Base-by-base conservation (phyloP, 768 basidiomycete species). In the Albatrellus ellisii region DNA sequence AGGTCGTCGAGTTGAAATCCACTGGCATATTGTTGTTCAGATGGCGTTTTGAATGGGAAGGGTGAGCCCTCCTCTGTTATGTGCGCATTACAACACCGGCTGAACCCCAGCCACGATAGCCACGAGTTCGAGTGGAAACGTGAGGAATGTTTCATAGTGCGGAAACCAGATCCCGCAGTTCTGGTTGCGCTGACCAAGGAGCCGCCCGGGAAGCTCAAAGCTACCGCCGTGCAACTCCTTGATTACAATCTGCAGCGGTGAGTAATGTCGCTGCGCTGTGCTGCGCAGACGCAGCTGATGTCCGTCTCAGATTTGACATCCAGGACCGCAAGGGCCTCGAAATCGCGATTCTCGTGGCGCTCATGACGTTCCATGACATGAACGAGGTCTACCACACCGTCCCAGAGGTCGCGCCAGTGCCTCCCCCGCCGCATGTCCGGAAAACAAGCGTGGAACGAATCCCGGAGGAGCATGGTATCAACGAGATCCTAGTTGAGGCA, bases 101-200 rank as follows among this genome's bases (percentile, higher is more conserved):
- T 43, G 14, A 42, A 26, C 25, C 40, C 34, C 6, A 12, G 17
- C 20, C 10, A 22, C 26, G 27, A 21, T 52, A 89, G 86, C 27
- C 79, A 89, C 46, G 75, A 80, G 32, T 87, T 85, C 47, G 86
- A 88, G 54, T 90, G 87, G 86, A 82, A 75, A 54, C 70, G 80
- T 33, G 84, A 87, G 54, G 79, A 81, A 50, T 88, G 85, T 59
- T 88, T 69, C 58, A 73, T 89, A 59, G 57, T 88, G 32, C 74
- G 86, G 17, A 88, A 88, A 55, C 87, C 86, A 7, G 87, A 90
- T 49, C 87, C 87, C 5, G 81, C 87, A 4, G 85, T 90, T 1
- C 70, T 88, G 8, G 79, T 90, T 10, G 85, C 84, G 0, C 67
- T 87, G 22, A 86, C 83, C 2, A 86, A 79, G 53, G 87, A 87